Conservation (phyloP, 495 filamentous ascomycete species). For the Acidiella bohemica region DNA sequence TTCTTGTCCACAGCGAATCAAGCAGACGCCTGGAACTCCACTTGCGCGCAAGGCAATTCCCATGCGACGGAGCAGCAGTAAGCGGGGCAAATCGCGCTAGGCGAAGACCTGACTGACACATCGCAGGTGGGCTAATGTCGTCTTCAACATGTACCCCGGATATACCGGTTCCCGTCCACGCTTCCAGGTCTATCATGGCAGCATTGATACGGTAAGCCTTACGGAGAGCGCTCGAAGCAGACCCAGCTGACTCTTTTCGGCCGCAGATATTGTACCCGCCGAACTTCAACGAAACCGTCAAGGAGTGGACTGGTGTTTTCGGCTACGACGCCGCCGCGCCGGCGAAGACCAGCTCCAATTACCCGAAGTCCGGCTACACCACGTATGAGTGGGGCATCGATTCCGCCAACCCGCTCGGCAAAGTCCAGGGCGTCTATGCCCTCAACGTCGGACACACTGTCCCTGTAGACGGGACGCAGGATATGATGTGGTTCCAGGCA, state of each 20-base stretch:
- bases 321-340: conserved; percentile 23
- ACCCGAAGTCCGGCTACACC: conserved; percentile 30
- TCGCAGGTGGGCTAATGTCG: conserved; percentile 37
- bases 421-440: conserved; percentile 14
- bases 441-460: conserved; percentile 17
- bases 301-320: conserved; percentile 45
- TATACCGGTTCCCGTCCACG: conserved; percentile 41
- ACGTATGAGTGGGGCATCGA: conserved; percentile 17
- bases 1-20: conserved; percentile 35
- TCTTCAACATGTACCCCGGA: conserved; percentile 38
- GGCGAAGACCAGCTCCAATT: conserved; percentile 26
- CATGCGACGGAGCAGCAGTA: conserved; percentile 30
- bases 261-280: conserved; percentile 33
- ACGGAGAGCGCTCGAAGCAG: no score
- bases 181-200: conserved; percentile 43
- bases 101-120: not conserved
- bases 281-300: conserved; percentile 40
- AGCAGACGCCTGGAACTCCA: conserved; percentile 39
- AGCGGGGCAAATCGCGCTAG: not conserved
- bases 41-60: conserved; percentile 38
- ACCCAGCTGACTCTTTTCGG: no score
- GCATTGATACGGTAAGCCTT: not conserved
- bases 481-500: conserved; percentile 19
- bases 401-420: conserved; percentile 9
- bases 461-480: conserved; percentile 12